phyloP scores from a whole-genome alignment of 192 early-diverging fungal genomes.

The Pilobolus umbonatus region DNA sequence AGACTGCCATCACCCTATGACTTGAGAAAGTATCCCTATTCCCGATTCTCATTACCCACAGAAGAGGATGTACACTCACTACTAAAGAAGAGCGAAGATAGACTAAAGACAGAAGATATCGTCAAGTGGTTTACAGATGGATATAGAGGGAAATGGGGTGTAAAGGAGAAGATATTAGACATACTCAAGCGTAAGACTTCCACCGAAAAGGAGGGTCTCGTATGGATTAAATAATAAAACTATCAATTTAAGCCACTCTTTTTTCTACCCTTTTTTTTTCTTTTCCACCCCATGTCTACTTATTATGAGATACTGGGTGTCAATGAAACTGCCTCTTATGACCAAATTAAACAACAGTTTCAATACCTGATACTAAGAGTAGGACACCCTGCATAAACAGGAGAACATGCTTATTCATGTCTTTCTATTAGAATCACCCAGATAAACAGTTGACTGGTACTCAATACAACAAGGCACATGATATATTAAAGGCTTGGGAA shows the following conservation, averaged over 20 bases:
- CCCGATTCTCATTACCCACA: slow-evolving; percentile 53
- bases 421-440: slow-evolving; percentile 44
- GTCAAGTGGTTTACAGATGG: slow-evolving; percentile 56
- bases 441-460: slow-evolving; percentile 38
- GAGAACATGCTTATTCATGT: background rate
- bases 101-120: slow-evolving; percentile 40
- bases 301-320: slow-evolving; percentile 56
- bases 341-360: slow-evolving; percentile 51
- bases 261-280: background rate
- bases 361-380: slow-evolving; percentile 51
- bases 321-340: slow-evolving; percentile 32
- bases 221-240: background rate
- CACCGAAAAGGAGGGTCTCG: slow-evolving; percentile 8
- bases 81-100: slow-evolving; percentile 46
- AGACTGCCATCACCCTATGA: slow-evolving; percentile 34
- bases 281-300: slow-evolving; percentile 2
- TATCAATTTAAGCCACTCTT: background rate
- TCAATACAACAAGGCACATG: slow-evolving; percentile 25
- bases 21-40: slow-evolving; percentile 52
- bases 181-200: slow-evolving; percentile 49
- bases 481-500: slow-evolving; percentile 55
- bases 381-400: background rate
- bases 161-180: slow-evolving; percentile 57
- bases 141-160: slow-evolving; percentile 58
- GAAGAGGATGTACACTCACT: slow-evolving; percentile 58